phyloP scores from a whole-genome alignment of 2,329 filamentous ascomycete species.

The Trichoderma harzianum region DNA sequence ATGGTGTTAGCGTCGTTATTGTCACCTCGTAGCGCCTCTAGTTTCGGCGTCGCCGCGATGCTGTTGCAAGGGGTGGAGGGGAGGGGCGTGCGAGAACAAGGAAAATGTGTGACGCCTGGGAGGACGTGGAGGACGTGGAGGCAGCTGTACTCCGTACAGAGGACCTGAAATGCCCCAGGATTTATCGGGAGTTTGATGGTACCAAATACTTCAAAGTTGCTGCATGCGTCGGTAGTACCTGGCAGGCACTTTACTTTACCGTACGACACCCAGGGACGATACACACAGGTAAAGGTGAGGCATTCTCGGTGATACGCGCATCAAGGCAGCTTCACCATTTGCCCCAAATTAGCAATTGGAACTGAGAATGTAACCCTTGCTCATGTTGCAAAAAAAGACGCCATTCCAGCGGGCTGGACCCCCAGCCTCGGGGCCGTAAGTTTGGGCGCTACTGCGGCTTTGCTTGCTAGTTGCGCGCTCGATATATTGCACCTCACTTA shows the following conservation, averaged over 20 bases:
- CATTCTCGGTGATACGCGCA: not conserved
- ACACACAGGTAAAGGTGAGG: not conserved
- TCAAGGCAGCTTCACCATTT: not conserved
- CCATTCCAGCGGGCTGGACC: not conserved
- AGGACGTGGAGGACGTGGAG: not conserved
- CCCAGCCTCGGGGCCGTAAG: not conserved
- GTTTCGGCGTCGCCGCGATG: constrained; percentile 17
- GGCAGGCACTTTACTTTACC: not conserved
- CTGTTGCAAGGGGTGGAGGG: constrained; percentile 10
- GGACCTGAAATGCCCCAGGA: not conserved
- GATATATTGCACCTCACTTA: not conserved
- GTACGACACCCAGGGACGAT: not conserved
- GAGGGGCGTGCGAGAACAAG: not conserved
- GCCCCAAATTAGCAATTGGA: not conserved
- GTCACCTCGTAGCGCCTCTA: constrained; percentile 14
- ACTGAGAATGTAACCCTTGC: not conserved
- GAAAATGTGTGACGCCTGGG: not conserved
- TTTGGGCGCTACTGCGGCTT: not conserved
- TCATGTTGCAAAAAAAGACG: not conserved
- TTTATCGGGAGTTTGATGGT: not conserved
- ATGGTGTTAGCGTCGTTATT: constrained; percentile 15
- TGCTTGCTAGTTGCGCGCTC: not conserved
- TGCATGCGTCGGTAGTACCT: not conserved
- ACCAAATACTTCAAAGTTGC: not conserved
- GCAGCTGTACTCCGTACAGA: not conserved